Percentiles rank a stretch among this genome's conserved stretches.
Evolutionary conservation across 1,139 yeast genomes (phyloP).

Genomic region (Arxiozyma bovina): DNA sequence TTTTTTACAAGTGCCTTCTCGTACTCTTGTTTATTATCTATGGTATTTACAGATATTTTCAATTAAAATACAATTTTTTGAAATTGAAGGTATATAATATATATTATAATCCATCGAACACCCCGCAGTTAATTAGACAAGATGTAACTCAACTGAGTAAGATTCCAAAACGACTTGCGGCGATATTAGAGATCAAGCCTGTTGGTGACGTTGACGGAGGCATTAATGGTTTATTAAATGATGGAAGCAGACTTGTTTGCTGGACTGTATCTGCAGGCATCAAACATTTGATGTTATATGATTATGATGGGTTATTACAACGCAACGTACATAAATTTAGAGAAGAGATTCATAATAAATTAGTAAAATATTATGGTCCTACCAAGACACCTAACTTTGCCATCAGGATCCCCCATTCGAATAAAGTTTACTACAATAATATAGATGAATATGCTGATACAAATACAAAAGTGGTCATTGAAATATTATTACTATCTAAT

Average conservation of each 20-base stretch:
- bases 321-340: constrained; percentile 48
- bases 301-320: constrained; percentile 62
- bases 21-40: constrained; percentile 47
- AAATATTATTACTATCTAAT: constrained; percentile 56
- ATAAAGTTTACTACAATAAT: constrained; percentile 37
- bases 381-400: constrained; percentile 54
- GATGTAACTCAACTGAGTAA: constrained; percentile 68
- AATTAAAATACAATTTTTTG: constrained; percentile 46
- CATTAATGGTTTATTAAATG: constrained; percentile 67
- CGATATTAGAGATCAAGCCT: constrained; percentile 59
- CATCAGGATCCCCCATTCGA: constrained; percentile 55
- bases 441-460: constrained; percentile 13
- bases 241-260: constrained; percentile 67
- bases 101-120: constrained; percentile 69
- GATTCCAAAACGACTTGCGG: constrained; percentile 68
- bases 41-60: constrained; percentile 46
- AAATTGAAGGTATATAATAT: constrained; percentile 52
- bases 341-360: constrained; percentile 49
- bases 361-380: constrained; percentile 68
- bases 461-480: constrained; percentile 41
- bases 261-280: constrained; percentile 90
- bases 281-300: constrained; percentile 64
- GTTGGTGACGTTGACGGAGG: constrained; percentile 87
- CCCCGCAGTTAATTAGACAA: constrained; percentile 79
- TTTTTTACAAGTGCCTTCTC: constrained; percentile 39